phyloP scores from a whole-genome alignment of 148 eudicot species.

The Rhododendron vialii region DNA sequence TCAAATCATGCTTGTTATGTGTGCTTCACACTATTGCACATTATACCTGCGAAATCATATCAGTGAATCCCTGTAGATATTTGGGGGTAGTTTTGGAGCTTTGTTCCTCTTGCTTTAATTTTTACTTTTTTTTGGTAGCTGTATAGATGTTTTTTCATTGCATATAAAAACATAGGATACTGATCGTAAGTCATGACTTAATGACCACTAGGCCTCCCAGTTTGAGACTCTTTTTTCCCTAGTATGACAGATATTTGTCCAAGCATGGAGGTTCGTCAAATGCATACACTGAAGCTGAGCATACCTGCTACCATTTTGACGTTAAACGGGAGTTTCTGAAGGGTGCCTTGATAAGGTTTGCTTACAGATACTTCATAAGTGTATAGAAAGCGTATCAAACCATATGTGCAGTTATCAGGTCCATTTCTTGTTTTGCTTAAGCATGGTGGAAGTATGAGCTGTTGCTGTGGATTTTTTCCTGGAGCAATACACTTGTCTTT shows the following conservation, averaged over 20 bases:
- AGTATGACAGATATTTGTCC: constrained; percentile 96
- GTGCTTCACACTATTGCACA: background rate
- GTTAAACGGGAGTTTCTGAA: constrained; percentile 81
- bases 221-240: constrained; percentile 31
- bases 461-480: background rate
- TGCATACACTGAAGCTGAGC: constrained; percentile 94
- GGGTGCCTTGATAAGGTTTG: constrained; percentile 69
- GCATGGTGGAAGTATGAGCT: background rate
- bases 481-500: background rate
- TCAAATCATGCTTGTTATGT: background rate
- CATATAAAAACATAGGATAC: background rate
- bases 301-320: constrained; percentile 95
- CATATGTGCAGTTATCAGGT: background rate
- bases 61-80: background rate
- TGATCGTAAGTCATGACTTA: background rate
- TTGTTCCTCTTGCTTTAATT: background rate
- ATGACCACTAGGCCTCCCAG: background rate
- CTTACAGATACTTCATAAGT: background rate
- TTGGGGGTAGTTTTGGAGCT: background rate
- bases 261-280: constrained; percentile 98
- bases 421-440: background rate
- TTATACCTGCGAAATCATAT: background rate
- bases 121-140: background rate
- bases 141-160: background rate
- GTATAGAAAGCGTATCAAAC: background rate